Conservation (phyloP, 1,284 basidiomycete species). For the Anthracocystis walkeri region DNA sequence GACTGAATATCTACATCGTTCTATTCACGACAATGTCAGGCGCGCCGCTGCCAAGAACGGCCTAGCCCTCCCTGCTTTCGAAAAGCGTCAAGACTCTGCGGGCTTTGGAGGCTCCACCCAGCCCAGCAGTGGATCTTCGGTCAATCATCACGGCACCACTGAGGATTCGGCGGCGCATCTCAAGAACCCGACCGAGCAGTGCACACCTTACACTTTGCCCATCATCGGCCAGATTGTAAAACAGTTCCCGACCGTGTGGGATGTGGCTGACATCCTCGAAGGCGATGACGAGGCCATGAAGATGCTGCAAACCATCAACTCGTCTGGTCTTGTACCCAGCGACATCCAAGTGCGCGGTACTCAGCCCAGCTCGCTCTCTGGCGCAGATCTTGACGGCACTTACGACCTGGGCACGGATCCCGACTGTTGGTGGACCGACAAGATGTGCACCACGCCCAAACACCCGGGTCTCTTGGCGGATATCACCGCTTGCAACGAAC, state of each 20-base stretch:
- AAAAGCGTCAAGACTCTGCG: background rate
- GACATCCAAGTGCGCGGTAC: slow-evolving; percentile 67
- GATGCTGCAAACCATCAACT: slow-evolving; percentile 56
- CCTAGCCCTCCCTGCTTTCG: background rate
- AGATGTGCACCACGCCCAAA: slow-evolving; percentile 62
- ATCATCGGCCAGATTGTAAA: slow-evolving; percentile 29
- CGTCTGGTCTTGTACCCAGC: slow-evolving; percentile 63
- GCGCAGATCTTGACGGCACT: slow-evolving; percentile 10
- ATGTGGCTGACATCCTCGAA: slow-evolving; percentile 66
- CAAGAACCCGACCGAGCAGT: slow-evolving; percentile 25
- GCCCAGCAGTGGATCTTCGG: background rate
- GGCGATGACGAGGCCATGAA: slow-evolving; percentile 69
- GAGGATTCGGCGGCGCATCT: slow-evolving; percentile 32
- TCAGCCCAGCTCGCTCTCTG: slow-evolving; percentile 10
- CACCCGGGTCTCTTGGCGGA: slow-evolving; percentile 65
- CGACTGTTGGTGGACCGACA: slow-evolving; percentile 62
- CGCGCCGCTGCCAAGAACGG: slow-evolving; percentile 10
- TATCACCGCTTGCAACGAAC: slow-evolving; percentile 70
- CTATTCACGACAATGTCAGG: slow-evolving; percentile 17
- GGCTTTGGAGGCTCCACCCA: background rate
- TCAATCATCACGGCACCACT: slow-evolving; percentile 15
- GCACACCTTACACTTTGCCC: slow-evolving; percentile 43
- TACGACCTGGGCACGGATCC: slow-evolving; percentile 37
- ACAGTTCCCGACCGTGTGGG: slow-evolving; percentile 62
- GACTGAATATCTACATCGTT: slow-evolving; percentile 9